Evolutionary conservation across 139 green algal species (phyloP).

Genomic region (Spirogloea muscicola): DNA sequence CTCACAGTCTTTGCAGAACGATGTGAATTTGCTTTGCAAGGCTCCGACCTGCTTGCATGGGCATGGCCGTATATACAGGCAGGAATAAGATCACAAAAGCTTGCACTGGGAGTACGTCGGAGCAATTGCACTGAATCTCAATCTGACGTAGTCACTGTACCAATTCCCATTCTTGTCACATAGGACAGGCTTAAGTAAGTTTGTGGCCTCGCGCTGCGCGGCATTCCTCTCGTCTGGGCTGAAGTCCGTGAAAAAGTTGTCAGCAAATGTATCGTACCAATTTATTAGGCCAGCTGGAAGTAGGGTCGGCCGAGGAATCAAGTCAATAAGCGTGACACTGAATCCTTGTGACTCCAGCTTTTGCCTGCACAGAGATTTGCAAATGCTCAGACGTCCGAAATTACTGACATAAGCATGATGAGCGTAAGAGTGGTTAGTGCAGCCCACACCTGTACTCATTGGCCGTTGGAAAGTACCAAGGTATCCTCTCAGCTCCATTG

Average conservation of each 20-base stretch:
- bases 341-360: slow-evolving; percentile 17
- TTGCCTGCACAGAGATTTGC: neutral
- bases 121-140: slow-evolving; percentile 23
- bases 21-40: too few species aligned
- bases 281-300: slow-evolving; percentile 2
- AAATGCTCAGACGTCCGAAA: neutral
- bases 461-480: slow-evolving; percentile 43
- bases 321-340: slow-evolving; percentile 19
- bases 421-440: neutral
- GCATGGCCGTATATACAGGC: too few species aligned
- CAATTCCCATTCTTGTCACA: slow-evolving; percentile 24
- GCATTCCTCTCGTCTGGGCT: slow-evolving; percentile 1
- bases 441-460: slow-evolving; percentile 31
- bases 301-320: slow-evolving; percentile 14
- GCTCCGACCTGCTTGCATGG: too few species aligned
- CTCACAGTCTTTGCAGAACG: too few species aligned
- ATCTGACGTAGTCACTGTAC: slow-evolving; percentile 24
- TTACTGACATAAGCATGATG: neutral
- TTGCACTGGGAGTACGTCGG: too few species aligned
- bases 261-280: slow-evolving; percentile 13
- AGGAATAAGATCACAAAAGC: too few species aligned
- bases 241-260: slow-evolving; percentile 16
- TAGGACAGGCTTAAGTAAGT: neutral
- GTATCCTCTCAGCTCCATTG: neutral
- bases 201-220: neutral